Conservation (phyloP, 768 basidiomycete genomes). For the Mycena kentingensis region DNA sequence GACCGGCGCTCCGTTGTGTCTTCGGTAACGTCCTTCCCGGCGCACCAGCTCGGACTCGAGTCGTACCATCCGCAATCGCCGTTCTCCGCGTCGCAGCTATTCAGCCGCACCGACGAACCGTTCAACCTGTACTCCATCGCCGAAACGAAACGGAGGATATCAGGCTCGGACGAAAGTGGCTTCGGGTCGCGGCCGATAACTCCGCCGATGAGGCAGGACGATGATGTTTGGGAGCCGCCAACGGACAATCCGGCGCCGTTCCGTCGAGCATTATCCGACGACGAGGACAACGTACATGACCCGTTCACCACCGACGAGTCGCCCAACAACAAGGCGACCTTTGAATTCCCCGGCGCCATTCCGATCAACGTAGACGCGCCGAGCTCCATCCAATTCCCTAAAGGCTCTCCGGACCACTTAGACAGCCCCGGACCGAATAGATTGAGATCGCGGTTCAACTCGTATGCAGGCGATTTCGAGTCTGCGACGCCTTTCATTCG, state of each 20-base stretch:
- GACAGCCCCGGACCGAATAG: conserved; percentile 58
- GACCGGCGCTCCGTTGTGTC: conserved; percentile 82
- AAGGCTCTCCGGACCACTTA: conserved; percentile 72
- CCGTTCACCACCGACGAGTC: conserved; percentile 48
- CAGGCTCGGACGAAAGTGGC: conserved; percentile 57
- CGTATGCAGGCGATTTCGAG: conserved; percentile 70
- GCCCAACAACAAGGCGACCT: conserved; percentile 49
- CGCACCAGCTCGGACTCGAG: conserved; percentile 70
- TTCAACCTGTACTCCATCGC: conserved; percentile 84
- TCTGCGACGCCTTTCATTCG: conserved; percentile 76
- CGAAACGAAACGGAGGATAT: conserved; percentile 61
- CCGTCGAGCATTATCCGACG: conserved; percentile 71
- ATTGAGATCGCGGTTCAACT: conserved; percentile 65
- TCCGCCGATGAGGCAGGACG: conserved; percentile 45
- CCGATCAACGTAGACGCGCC: conserved; percentile 54
- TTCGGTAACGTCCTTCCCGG: conserved; percentile 68
- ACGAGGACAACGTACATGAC: conserved; percentile 52
- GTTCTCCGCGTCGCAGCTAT: conserved; percentile 84
- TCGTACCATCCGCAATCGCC: conserved; percentile 74
- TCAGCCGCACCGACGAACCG: conserved; percentile 74
- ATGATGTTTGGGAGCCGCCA: conserved; percentile 48
- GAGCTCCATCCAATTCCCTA: conserved; percentile 81
- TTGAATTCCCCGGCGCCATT: conserved; percentile 58
- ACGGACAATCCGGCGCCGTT: conserved; percentile 72
- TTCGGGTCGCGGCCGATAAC: conserved; percentile 54